Evolutionary conservation across 441 rosid species (phyloP).

Genomic region (Pelargonium fulgidum): DNA sequence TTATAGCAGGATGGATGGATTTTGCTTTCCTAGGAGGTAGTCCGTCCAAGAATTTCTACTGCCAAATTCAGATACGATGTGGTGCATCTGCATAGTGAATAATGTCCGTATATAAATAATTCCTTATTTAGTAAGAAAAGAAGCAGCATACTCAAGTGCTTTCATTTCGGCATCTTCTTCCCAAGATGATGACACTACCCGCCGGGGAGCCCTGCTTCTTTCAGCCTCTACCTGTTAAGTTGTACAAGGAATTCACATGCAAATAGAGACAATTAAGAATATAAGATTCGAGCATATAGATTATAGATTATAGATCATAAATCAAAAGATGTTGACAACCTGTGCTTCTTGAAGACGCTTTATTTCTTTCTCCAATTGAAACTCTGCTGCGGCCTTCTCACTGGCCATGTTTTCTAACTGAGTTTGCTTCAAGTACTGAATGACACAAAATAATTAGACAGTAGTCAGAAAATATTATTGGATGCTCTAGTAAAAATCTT

Average conservation of each 20-base stretch:
- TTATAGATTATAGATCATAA: slow-evolving; percentile 9
- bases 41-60: too few species aligned
- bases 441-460: slow-evolving; percentile 17
- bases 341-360: slow-evolving; percentile 80
- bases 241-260: slow-evolving; percentile 8
- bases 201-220: slow-evolving; percentile 68
- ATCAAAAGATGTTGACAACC: slow-evolving; percentile 36
- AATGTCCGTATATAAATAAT: not conserved
- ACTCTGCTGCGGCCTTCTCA: slow-evolving; percentile 98
- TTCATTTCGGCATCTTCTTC: slow-evolving; percentile 91
- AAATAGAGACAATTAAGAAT: slow-evolving; percentile 13
- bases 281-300: slow-evolving; percentile 11
- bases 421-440: slow-evolving; percentile 97
- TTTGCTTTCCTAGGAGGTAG: too few species aligned
- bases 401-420: slow-evolving; percentile 95
- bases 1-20: too few species aligned
- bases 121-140: slow-evolving; percentile 6
- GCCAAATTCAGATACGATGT: too few species aligned
- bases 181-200: slow-evolving; percentile 64
- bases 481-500: not conserved
- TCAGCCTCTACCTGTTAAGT: slow-evolving; percentile 75
- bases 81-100: too few species aligned
- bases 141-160: slow-evolving; percentile 74
- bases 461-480: not conserved
- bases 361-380: slow-evolving; percentile 92